Evolutionary conservation across 2,329 filamentous ascomycete species (phyloP), one percentile per base, ranked within the genome.

Genomic region (Fusarium subglutinans): DNA sequence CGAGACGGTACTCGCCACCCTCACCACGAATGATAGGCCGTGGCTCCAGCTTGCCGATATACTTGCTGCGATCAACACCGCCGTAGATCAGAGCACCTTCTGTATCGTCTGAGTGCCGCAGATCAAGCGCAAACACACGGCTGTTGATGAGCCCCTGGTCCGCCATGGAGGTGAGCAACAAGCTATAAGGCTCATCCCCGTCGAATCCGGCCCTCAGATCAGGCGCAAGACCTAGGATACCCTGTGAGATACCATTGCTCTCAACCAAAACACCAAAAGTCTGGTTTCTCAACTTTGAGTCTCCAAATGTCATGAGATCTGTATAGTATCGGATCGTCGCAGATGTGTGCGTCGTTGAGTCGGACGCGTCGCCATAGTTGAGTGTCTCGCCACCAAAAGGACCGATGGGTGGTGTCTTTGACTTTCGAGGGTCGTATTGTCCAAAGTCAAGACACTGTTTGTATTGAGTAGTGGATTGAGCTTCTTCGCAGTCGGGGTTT

Each of bases 71-170:
- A 68, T 89, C 87, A 17, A 89, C 74, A 18, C 87, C 87, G 37
- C 87, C 87, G 66, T 88, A 89, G 59, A 88, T 87, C 65, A 89
- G 76, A 58, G 87, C 85, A 38, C 87, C 87, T 8, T 82, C 83
- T 20, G 83, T 74, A 17, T 82, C 79, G 18, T 83, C 84, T 45
- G 82, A 73, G 58, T 84, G 83, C 8, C 87, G 86, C 22, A 89
- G 79, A 60, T 89, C 87, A 30, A 89, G 81, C 11, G 86, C 81
- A 75, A 89, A 89, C 41, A 86, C 80, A n/a, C 85, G 85, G 63
- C 84, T 87, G 50, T 83, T 81, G 63, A 88, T 88, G 40, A 87
- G 75, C 22, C 84, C 84, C 72, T 88, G 84, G 1, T 80, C 76
- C 3, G 82, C 82, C 78, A 89, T 83, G 28, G 82, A 86, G 73